These are phyloP conservation scores for Kuraishia capsulata DNA, from an alignment of 805 yeast genomes.

Conservation along the genomic window DNA sequence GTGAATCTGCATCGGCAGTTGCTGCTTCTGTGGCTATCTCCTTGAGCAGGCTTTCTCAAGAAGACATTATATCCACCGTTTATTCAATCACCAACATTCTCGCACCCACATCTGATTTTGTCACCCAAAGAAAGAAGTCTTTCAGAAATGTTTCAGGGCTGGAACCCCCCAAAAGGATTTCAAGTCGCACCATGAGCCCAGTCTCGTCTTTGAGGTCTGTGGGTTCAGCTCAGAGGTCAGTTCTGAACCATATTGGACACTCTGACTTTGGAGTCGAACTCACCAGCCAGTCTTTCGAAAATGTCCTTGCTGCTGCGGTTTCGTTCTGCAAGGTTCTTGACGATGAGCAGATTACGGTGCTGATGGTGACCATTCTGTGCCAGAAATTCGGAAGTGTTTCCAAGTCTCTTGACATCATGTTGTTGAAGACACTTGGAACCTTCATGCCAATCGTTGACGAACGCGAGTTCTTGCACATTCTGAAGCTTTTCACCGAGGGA, in stretches of 20 bases:
- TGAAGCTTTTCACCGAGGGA: constrained; percentile 46
- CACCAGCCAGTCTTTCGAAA: constrained; percentile 33
- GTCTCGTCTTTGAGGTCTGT: neutral
- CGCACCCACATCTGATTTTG: constrained; percentile 38
- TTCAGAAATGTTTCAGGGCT: neutral
- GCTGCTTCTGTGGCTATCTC: constrained; percentile 59
- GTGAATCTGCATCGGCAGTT: constrained; percentile 38
- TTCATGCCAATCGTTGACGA: constrained; percentile 55
- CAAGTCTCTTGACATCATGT: constrained; percentile 41
- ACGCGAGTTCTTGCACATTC: constrained; percentile 57
- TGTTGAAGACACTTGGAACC: constrained; percentile 53
- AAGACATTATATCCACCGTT: constrained; percentile 72
- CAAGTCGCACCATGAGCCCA: constrained; percentile 1
- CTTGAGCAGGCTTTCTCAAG: constrained; percentile 63
- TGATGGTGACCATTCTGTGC: constrained; percentile 72
- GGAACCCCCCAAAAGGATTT: neutral
- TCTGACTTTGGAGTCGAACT: constrained; percentile 4
- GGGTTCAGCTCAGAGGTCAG: neutral
- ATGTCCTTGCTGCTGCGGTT: constrained; percentile 60
- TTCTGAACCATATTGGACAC: neutral
- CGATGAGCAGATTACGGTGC: constrained; percentile 64
- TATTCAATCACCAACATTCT: constrained; percentile 76
- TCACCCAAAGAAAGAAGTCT: constrained; percentile 1
- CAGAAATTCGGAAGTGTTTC: constrained; percentile 54
- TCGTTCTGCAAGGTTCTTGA: constrained; percentile 58